These are phyloP conservation scores for Sugiyamaella xylanicola DNA, from an alignment of 1,139 yeast genomes.

Conservation along the genomic window DNA sequence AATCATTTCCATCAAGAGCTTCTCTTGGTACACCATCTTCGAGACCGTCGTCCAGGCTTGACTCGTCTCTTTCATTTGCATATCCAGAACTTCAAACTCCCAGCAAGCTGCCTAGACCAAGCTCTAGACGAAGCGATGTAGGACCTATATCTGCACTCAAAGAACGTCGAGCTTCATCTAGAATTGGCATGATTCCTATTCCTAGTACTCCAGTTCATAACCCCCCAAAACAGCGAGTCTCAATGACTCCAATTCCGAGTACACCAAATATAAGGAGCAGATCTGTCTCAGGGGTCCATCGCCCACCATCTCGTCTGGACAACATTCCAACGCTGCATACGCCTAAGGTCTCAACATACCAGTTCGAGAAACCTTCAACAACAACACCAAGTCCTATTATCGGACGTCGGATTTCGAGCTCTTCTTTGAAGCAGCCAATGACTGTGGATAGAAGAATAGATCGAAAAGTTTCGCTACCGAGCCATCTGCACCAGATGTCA, in stretches of 20 bases:
- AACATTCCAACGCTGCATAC: conserved; percentile 5
- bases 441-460: conserved; percentile 5
- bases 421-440: not conserved
- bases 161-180: conserved; percentile 11
- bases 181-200: not conserved
- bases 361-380: not conserved
- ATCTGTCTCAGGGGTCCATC: not conserved
- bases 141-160: conserved; percentile 1
- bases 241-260: conserved; percentile 8
- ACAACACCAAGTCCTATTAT: conserved; percentile 3
- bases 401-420: conserved; percentile 7
- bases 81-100: conserved; percentile 20
- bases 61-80: conserved; percentile 2
- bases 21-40: conserved; percentile 16
- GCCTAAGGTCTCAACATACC: not conserved
- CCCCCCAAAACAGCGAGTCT: not conserved
- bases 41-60: conserved; percentile 9
- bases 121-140: conserved; percentile 17
- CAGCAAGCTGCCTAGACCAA: conserved; percentile 24
- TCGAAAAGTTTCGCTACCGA: conserved; percentile 13
- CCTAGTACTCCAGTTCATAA: conserved; percentile 2
- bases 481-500: conserved; percentile 5
- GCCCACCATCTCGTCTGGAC: conserved; percentile 15
- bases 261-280: not conserved
- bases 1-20: conserved; percentile 12